phyloP scores from a whole-genome alignment of 176 grass and related monocot species.

The Tillandsia fasciculata region DNA sequence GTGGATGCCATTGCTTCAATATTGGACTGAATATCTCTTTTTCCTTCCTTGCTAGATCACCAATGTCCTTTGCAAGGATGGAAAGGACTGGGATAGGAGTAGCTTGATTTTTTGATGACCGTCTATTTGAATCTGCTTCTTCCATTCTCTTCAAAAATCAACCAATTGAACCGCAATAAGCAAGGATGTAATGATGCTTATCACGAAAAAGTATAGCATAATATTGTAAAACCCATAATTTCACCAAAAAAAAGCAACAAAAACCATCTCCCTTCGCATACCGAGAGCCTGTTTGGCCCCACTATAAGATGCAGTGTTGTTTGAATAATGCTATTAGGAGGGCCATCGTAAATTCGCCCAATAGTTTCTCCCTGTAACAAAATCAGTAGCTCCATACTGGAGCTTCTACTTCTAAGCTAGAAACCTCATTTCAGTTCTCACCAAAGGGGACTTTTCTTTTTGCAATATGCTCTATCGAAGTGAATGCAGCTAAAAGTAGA shows the following conservation, averaged over 20 bases:
- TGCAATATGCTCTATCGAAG: neutral
- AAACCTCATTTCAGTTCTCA: too few species aligned
- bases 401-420: neutral
- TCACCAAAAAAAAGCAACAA: too few species aligned
- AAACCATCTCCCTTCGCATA: too few species aligned
- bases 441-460: too few species aligned
- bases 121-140: slow-evolving; percentile 86
- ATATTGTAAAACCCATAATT: too few species aligned
- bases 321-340: too few species aligned
- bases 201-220: too few species aligned
- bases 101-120: slow-evolving; percentile 43
- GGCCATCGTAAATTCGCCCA: too few species aligned
- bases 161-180: neutral
- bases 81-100: slow-evolving; percentile 58
- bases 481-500: neutral
- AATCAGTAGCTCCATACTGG: neutral
- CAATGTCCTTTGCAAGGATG: slow-evolving; percentile 94
- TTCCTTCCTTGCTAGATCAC: slow-evolving; percentile 77
- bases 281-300: too few species aligned
- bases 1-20: slow-evolving; percentile 87
- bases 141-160: slow-evolving; percentile 80
- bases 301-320: too few species aligned
- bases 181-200: too few species aligned
- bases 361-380: neutral
- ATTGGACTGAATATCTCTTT: slow-evolving; percentile 94